Percentiles rank a stretch among this genome's conserved stretches.
Conservation (phyloP, 257 asterid species). For the Plantago major region DNA sequence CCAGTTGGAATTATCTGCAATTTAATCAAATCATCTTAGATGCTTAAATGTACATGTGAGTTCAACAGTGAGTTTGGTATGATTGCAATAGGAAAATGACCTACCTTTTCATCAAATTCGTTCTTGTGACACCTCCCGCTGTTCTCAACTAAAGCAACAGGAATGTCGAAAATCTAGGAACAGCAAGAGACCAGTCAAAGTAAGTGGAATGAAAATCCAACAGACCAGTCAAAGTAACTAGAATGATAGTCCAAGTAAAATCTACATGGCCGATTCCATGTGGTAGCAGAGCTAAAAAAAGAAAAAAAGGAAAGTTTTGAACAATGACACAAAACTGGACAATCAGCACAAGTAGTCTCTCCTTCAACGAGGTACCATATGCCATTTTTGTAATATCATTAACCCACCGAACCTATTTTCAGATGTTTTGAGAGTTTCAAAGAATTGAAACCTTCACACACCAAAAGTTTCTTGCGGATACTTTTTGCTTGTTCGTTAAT, state of each 20-base stretch:
- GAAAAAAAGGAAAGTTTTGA: no score
- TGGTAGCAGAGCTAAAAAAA: not conserved
- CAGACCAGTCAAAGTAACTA: constrained; percentile 14
- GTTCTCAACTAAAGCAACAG: constrained; percentile 92
- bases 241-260: constrained; percentile 6
- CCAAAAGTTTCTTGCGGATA: no score
- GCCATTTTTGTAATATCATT: no score
- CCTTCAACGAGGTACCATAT: no score
- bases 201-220: constrained; percentile 20
- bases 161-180: constrained; percentile 51
- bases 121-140: constrained; percentile 95
- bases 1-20: constrained; percentile 82
- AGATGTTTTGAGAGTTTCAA: no score
- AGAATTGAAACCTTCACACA: no score
- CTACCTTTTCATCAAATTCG: constrained; percentile 83
- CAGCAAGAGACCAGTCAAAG: constrained; percentile 15
- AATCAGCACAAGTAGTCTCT: no score
- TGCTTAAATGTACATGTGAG: not conserved
- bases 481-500: no score
- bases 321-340: no score
- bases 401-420: no score
- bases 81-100: not conserved
- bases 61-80: not conserved
- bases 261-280: not conserved
- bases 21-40: constrained; percentile 8